Evolutionary conservation across 2,329 filamentous ascomycete species (phyloP).

Genomic region (Orbilia brochopaga): DNA sequence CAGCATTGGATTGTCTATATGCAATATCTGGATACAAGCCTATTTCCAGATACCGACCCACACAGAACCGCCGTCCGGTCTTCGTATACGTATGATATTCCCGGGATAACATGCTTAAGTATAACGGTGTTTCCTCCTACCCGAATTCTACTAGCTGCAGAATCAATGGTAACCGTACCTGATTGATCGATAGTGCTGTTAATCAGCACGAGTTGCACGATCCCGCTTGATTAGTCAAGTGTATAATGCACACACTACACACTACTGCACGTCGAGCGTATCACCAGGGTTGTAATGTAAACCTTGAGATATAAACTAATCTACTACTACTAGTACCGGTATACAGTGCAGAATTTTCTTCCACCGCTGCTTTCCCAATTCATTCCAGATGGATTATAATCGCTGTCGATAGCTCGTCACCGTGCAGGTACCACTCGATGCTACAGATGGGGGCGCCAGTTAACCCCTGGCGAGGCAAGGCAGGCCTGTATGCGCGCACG

Average conservation of each 20-base stretch:
- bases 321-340: neutral
- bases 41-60: no score
- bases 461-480: slow-evolving; percentile 1
- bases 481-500: slow-evolving; percentile 18
- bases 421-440: slow-evolving; percentile 6
- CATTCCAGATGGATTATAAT: slow-evolving; percentile 23
- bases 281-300: no score
- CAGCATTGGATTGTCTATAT: no score
- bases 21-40: no score
- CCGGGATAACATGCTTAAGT: no score
- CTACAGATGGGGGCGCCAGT: neutral
- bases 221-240: neutral
- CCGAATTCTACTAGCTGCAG: neutral
- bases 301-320: no score
- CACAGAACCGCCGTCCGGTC: no score
- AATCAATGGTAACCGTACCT: no score
- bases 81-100: no score
- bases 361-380: slow-evolving; percentile 1
- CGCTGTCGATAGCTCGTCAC: slow-evolving; percentile 4
- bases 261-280: no score
- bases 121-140: neutral
- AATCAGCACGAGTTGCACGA: neutral
- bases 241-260: no score
- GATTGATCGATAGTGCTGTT: neutral
- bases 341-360: neutral